Percentiles rank a stretch among this genome's conserved stretches.
Evolutionary conservation across 495 filamentous ascomycete species (phyloP).

Genomic region (Penicillium diatomitis): DNA sequence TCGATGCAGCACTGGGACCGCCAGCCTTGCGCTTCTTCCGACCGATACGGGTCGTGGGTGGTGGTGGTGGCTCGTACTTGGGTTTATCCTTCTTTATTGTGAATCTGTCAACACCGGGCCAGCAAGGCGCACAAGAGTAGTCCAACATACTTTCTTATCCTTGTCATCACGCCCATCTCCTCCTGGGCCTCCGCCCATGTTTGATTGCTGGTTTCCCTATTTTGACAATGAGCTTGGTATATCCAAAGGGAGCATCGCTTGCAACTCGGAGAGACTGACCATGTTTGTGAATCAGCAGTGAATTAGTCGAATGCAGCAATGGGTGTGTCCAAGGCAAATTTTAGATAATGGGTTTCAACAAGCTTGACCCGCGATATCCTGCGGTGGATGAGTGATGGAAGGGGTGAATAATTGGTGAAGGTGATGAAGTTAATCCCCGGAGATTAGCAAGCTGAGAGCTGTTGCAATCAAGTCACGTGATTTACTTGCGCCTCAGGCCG

Average conservation of each 20-base stretch:
- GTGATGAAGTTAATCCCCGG: slow-evolving; percentile 8
- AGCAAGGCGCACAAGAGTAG: no score
- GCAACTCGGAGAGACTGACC: slow-evolving; percentile 20
- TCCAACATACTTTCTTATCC: slow-evolving; percentile 74
- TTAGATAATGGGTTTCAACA: no score
- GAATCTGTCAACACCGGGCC: not conserved
- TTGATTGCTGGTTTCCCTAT: slow-evolving; percentile 73
- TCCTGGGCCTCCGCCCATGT: slow-evolving; percentile 61
- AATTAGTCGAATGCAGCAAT: no score
- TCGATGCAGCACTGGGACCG: slow-evolving; percentile 86
- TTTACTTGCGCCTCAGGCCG: slow-evolving; percentile 10
- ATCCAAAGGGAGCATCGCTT: slow-evolving; percentile 4
- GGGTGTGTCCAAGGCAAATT: no score
- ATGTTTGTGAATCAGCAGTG: slow-evolving; percentile 21
- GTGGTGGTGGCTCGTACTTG: slow-evolving; percentile 96
- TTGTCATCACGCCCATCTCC: slow-evolving; percentile 78
- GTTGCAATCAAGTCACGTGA: slow-evolving; percentile 20
- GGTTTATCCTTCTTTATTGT: slow-evolving; percentile 86
- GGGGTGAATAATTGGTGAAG: slow-evolving; percentile 15
- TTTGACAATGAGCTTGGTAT: slow-evolving; percentile 14
- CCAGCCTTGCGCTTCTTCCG: slow-evolving; percentile 93
- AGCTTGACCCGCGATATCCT: no score
- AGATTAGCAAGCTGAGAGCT: slow-evolving; percentile 21
- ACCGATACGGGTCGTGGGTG: slow-evolving; percentile 94
- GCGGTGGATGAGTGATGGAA: slow-evolving; percentile 7